phyloP scores from a whole-genome alignment of 2,329 filamentous ascomycete species.

The Fusarium phyllophilum region DNA sequence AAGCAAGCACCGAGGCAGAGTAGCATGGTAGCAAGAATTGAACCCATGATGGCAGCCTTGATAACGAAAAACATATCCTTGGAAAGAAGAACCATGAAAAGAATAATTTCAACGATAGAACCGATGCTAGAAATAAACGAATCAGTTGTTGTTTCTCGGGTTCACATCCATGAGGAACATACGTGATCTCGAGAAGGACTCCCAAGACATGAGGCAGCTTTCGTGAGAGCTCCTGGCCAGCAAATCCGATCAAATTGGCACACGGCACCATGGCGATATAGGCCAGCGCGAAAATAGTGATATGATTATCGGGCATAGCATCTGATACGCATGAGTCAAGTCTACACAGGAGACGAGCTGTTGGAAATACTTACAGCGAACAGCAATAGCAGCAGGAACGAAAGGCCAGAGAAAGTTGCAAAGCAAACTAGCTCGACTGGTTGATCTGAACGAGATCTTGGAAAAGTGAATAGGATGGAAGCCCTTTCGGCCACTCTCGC shows the following conservation, averaged over 20 bases:
- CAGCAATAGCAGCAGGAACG: slow-evolving; percentile 59
- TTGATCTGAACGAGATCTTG: slow-evolving; percentile 55
- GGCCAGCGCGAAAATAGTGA: slow-evolving; percentile 59
- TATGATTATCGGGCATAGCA: slow-evolving; percentile 49
- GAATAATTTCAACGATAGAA: slow-evolving; percentile 81
- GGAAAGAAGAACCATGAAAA: slow-evolving; percentile 80
- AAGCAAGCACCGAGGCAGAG: slow-evolving; percentile 85
- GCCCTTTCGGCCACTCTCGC: slow-evolving; percentile 58
- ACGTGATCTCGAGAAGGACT: slow-evolving; percentile 69
- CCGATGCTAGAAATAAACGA: slow-evolving; percentile 59
- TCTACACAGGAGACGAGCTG: background rate
- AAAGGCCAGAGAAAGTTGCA: slow-evolving; percentile 63
- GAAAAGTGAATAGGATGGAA: slow-evolving; percentile 57
- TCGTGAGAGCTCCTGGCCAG: slow-evolving; percentile 75
- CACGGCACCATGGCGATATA: slow-evolving; percentile 64
- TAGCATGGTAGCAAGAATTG: slow-evolving; percentile 83
- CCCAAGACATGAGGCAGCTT: slow-evolving; percentile 81
- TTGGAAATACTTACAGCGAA: slow-evolving; percentile 47
- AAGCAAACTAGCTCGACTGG: slow-evolving; percentile 56
- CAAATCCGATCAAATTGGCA: slow-evolving; percentile 61
- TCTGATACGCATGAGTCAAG: slow-evolving; percentile 41
- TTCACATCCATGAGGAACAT: slow-evolving; percentile 32
- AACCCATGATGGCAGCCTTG: slow-evolving; percentile 84
- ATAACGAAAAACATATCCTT: slow-evolving; percentile 73
- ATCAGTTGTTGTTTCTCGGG: background rate